Evolutionary conservation across 208 protist genomes (phyloP).

Genomic region (Leishmania aethiopica): DNA sequence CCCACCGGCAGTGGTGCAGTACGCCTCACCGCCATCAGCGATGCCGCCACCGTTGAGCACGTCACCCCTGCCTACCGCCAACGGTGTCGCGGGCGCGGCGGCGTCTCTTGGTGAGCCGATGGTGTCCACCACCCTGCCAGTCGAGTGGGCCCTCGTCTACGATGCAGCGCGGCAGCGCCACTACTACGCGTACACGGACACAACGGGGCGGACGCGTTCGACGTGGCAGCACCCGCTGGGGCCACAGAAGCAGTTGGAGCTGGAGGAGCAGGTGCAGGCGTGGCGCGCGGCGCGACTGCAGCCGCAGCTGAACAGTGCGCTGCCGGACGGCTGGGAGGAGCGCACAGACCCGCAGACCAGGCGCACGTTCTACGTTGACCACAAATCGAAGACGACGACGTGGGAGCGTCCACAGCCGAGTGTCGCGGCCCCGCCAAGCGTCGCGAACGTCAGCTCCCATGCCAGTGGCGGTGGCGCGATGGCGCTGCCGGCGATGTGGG

Average conservation of each 20-base stretch:
- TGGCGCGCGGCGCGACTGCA: conserved; percentile 20
- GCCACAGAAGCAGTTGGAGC: conserved; percentile 43
- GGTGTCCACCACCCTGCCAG: conserved; percentile 57
- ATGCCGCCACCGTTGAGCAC: conserved; percentile 20
- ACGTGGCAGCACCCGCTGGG: conserved; percentile 78
- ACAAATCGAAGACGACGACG: conserved; percentile 49
- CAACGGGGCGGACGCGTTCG: conserved; percentile 28
- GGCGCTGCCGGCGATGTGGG: conserved; percentile 27
- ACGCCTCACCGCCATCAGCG: conserved; percentile 20
- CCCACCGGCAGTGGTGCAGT: conserved; percentile 14
- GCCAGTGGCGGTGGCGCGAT: background rate
- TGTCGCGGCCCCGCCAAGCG: background rate
- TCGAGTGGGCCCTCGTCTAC: conserved; percentile 63
- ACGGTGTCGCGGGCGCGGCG: background rate
- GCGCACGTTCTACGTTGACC: conserved; percentile 61
- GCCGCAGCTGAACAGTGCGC: conserved; percentile 5
- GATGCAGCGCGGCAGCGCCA: conserved; percentile 49
- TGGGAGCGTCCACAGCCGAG: conserved; percentile 37
- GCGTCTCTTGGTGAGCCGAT: conserved; percentile 35
- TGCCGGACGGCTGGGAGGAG: conserved; percentile 46
- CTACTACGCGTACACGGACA: conserved; percentile 66
- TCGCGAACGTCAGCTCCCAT: conserved; percentile 2
- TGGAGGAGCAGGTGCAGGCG: conserved; percentile 39
- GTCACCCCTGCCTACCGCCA: background rate
- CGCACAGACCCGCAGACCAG: conserved; percentile 31